A percentile compares a stretch with the other conserved stretches of the same genome.
phyloP scores from a whole-genome alignment of 768 basidiomycete genomes.

The Kondoa subrosea region DNA sequence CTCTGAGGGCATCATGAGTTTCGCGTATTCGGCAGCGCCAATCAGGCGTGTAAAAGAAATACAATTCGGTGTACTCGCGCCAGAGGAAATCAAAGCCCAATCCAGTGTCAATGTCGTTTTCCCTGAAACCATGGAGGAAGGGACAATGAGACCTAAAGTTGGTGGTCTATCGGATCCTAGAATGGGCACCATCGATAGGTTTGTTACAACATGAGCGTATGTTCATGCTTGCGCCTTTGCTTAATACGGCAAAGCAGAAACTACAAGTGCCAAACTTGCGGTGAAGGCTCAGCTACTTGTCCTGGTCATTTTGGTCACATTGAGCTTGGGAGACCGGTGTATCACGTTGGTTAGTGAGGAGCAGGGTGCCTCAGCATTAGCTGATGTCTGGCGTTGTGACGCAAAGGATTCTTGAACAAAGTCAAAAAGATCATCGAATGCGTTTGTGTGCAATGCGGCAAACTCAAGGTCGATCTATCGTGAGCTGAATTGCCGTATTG shows the following conservation, averaged over 20 bases:
- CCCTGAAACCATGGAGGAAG: conserved; percentile 96
- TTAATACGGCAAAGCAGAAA: conserved; percentile 37
- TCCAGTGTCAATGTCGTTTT: conserved; percentile 92
- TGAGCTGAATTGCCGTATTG: background rate
- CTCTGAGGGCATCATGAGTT: background rate
- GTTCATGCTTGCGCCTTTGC: background rate
- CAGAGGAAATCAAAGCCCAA: conserved; percentile 99
- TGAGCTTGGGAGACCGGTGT: conserved; percentile 30
- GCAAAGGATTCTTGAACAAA: conserved; percentile 80
- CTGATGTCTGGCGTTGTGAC: background rate
- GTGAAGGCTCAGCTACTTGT: conserved; percentile 99
- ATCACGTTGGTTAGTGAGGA: conserved; percentile 7
- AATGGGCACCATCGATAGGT: conserved; percentile 81
- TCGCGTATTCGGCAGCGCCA: conserved; percentile 72
- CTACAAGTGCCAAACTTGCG: conserved; percentile 98
- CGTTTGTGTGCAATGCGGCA: conserved; percentile 97
- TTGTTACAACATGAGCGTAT: background rate
- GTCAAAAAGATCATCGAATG: conserved; percentile 99
- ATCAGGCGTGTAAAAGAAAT: conserved; percentile 51
- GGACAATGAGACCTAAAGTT: conserved; percentile 64
- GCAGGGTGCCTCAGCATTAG: background rate
- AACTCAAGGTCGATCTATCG: conserved; percentile 64
- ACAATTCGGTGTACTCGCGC: conserved; percentile 54
- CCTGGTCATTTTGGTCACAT: conserved; percentile 99
- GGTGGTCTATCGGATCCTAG: conserved; percentile 95